phyloP scores from a whole-genome alignment of 2,329 filamentous ascomycete genomes.

The Didymella glomerata region DNA sequence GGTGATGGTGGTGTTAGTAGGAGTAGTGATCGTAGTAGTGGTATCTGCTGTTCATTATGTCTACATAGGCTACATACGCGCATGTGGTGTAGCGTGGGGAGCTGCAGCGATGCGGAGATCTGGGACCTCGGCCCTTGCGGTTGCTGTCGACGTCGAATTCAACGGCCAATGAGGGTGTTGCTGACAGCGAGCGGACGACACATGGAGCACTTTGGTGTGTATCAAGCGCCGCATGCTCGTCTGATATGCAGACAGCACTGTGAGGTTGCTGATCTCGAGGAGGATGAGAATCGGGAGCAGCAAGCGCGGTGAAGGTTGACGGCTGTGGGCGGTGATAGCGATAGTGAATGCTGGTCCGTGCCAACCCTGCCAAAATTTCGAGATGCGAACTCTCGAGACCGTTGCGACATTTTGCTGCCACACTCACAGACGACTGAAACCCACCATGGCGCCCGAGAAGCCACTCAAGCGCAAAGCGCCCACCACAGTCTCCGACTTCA shows the following conservation, averaged over 20 bases:
- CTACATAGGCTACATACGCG: slow-evolving; percentile 19
- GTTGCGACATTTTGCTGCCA: not conserved
- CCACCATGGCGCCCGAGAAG: slow-evolving; percentile 31
- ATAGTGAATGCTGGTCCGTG: slow-evolving; percentile 28
- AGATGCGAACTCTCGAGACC: slow-evolving; percentile 21
- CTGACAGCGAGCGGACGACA: slow-evolving; percentile 6
- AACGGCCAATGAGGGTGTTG: slow-evolving; percentile 12
- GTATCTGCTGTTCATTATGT: slow-evolving; percentile 1
- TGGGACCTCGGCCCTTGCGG: slow-evolving; percentile 14
- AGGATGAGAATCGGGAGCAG: not conserved
- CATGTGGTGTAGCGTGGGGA: slow-evolving; percentile 6
- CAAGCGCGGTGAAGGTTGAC: not conserved
- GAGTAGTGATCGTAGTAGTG: not conserved
- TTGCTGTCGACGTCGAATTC: slow-evolving; percentile 17
- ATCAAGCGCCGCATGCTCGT: not conserved
- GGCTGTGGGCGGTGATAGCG: not conserved
- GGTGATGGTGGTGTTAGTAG: not conserved
- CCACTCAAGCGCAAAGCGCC: slow-evolving; percentile 33
- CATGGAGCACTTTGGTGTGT: not conserved
- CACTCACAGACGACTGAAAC: not conserved
- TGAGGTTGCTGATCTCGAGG: not conserved
- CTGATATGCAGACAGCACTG: not conserved
- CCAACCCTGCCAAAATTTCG: slow-evolving; percentile 48
- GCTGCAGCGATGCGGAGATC: slow-evolving; percentile 15
- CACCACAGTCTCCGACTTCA: slow-evolving; percentile 66